Evolutionary conservation across 441 rosid genomes (phyloP).

Genomic region (Populus hybrid): DNA sequence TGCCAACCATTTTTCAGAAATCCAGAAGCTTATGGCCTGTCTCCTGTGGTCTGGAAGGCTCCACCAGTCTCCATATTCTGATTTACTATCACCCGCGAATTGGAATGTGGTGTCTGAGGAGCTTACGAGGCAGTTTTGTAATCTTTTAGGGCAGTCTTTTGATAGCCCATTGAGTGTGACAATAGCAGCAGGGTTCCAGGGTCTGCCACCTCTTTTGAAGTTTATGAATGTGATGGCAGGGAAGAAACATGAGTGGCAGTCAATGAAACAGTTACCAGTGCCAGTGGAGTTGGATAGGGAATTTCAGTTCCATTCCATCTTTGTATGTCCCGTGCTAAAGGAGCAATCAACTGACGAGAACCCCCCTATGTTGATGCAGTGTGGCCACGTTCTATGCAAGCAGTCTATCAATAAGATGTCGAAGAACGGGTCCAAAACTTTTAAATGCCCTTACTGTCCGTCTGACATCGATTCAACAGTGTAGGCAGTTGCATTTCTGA

Average conservation of each 20-base stretch:
- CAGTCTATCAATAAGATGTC: slow-evolving; percentile 51
- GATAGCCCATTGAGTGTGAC: slow-evolving; percentile 45
- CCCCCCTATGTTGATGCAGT: slow-evolving; percentile 49
- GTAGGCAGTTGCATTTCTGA: slow-evolving; percentile 40
- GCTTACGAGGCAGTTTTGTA: slow-evolving; percentile 41
- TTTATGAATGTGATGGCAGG: slow-evolving; percentile 43
- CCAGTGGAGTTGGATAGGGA: slow-evolving; percentile 45
- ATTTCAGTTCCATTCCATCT: slow-evolving; percentile 51
- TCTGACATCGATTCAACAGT: slow-evolving; percentile 32
- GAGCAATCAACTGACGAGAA: slow-evolving; percentile 49
- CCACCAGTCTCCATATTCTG: slow-evolving; percentile 39
- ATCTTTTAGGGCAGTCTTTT: slow-evolving; percentile 39
- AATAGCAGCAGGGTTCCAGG: slow-evolving; percentile 45
- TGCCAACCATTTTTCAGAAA: slow-evolving; percentile 27
- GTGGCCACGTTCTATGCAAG: slow-evolving; percentile 53
- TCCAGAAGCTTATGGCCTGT: slow-evolving; percentile 44
- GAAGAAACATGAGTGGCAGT: slow-evolving; percentile 46
- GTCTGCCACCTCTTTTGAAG: slow-evolving; percentile 46
- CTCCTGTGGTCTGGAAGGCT: slow-evolving; percentile 45
- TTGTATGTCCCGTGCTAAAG: slow-evolving; percentile 50
- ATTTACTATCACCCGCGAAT: slow-evolving; percentile 30
- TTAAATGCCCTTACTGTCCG: slow-evolving; percentile 55
- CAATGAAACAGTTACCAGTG: slow-evolving; percentile 40
- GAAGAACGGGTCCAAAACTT: slow-evolving; percentile 36
- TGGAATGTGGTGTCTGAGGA: slow-evolving; percentile 40